Base-by-base conservation (phyloP, 805 yeast genomes). In the Candida taoyuanica region DNA sequence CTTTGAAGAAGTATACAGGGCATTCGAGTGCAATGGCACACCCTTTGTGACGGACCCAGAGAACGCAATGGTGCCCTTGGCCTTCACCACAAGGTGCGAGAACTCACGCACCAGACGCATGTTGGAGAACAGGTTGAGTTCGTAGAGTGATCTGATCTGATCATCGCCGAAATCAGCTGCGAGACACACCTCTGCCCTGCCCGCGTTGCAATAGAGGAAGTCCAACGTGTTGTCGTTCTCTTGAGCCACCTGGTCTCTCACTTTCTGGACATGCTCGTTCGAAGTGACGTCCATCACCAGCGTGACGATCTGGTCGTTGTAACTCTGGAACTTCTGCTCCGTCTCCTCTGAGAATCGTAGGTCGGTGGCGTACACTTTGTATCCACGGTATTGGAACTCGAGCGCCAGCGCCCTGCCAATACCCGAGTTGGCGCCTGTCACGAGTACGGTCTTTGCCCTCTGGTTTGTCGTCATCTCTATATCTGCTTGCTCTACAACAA, bases 401-500 rank as follows among this genome's bases (percentile, higher is more conserved):
- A 60, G 48, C 5, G 76, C 64, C 5, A 75, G 50, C 13, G 68
- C 67, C 40, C 59, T 65, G 0, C 84, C 84, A 41, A 78, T 77
- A 11, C 84, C 83, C 0, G 75, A 66, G 1, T 81, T 73, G 4
- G 78, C 73, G 6, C 84, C 84, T 1, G 82, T 75, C 15, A 78
- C 73, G 20, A 78, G 63, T 4, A 77, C 84, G 5, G 42, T 34
- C 26, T 34, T 35, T n/a, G n/a, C n/a, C n/a, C n/a, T n/a, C n/a
- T n/a, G n/a, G n/a, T n/a, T n/a, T n/a, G n/a, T n/a, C n/a, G n/a
- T n/a, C n/a, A n/a, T n/a, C n/a, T n/a, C n/a, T n/a, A n/a, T n/a
- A n/a, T n/a, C n/a, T n/a, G n/a, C n/a, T n/a, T n/a, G n/a, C n/a
- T n/a, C n/a, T n/a, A n/a, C n/a, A n/a, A n/a, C n/a, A n/a, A n/a